A percentile compares a stretch with the other conserved stretches of the same genome.
Evolutionary conservation across 2,329 filamentous ascomycete species (phyloP).

Genomic region (Pseudogymnoascus sp.): DNA sequence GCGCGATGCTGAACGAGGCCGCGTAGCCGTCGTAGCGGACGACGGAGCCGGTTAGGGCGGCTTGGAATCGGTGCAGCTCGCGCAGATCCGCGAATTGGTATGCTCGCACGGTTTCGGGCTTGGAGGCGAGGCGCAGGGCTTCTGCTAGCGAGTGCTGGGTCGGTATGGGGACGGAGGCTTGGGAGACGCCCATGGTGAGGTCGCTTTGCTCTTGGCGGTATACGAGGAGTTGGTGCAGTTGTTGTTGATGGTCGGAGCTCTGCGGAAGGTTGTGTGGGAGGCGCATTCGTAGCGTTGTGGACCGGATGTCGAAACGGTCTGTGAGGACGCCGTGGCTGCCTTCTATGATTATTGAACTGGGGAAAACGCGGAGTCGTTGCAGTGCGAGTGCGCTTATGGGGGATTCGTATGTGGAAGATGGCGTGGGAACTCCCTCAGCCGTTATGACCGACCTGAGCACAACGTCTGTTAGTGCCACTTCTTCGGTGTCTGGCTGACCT

Average conservation of each 20-base stretch:
- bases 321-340: slow-evolving; percentile 63
- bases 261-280: neutral
- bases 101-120: slow-evolving; percentile 57
- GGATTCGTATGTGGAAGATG: slow-evolving; percentile 23
- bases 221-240: slow-evolving; percentile 44
- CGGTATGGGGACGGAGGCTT: slow-evolving; percentile 53
- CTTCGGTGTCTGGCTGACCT: slow-evolving; percentile 30
- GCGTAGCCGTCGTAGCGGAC: slow-evolving; percentile 66
- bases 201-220: slow-evolving; percentile 65
- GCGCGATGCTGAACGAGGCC: slow-evolving; percentile 64
- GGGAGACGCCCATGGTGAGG: slow-evolving; percentile 62
- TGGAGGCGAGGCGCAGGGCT: slow-evolving; percentile 34
- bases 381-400: slow-evolving; percentile 43
- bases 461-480: neutral
- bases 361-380: slow-evolving; percentile 59
- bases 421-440: neutral
- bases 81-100: slow-evolving; percentile 53
- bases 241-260: slow-evolving; percentile 44
- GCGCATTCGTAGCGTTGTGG: slow-evolving; percentile 55
- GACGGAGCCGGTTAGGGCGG: slow-evolving; percentile 65
- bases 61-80: slow-evolving; percentile 68
- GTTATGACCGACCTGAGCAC: neutral
- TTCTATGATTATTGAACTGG: slow-evolving; percentile 61
- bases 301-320: slow-evolving; percentile 69
- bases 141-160: slow-evolving; percentile 51